phyloP scores from a whole-genome alignment of 331 rosid genomes.

The Prunus yedoensis region DNA sequence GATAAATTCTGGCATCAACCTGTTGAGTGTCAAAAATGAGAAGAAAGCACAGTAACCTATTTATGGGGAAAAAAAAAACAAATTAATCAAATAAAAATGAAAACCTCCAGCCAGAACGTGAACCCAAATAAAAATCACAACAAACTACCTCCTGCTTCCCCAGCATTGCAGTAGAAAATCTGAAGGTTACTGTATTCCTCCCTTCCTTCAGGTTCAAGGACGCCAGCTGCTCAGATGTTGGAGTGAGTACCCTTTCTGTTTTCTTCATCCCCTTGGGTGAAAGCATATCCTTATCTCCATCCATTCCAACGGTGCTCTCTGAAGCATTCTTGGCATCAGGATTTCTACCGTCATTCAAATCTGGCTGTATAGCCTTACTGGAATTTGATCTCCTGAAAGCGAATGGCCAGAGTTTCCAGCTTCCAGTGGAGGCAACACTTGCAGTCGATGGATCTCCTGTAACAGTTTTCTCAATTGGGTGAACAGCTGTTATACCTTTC shows the following conservation, averaged over 20 bases:
- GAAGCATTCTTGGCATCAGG: conserved; percentile 38
- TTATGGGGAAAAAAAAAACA: background rate
- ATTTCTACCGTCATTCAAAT: conserved; percentile 30
- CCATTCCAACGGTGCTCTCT: conserved; percentile 31
- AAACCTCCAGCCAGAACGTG: background rate
- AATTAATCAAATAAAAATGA: conserved; percentile 13
- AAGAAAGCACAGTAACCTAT: conserved; percentile 17
- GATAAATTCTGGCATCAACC: conserved; percentile 84
- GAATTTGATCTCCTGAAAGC: conserved; percentile 50
- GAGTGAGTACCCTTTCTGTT: conserved; percentile 49
- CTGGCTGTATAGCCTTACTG: conserved; percentile 32
- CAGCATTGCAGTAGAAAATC: conserved; percentile 69
- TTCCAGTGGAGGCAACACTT: conserved; percentile 43
- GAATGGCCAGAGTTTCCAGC: conserved; percentile 90
- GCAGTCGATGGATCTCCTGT: conserved; percentile 58
- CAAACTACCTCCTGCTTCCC: conserved; percentile 73
- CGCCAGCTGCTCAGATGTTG: conserved; percentile 89
- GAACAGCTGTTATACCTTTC: conserved; percentile 36
- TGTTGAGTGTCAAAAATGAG: conserved; percentile 32
- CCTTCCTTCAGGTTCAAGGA: conserved; percentile 89
- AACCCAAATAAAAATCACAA: conserved; percentile 15
- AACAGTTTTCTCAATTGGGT: conserved; percentile 47
- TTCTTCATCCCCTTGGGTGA: conserved; percentile 40
- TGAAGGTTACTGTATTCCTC: conserved; percentile 69
- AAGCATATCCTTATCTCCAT: conserved; percentile 28